These are phyloP conservation scores for Rosa persica DNA, from an alignment of 306 rosid species.

Conservation along the genomic window DNA sequence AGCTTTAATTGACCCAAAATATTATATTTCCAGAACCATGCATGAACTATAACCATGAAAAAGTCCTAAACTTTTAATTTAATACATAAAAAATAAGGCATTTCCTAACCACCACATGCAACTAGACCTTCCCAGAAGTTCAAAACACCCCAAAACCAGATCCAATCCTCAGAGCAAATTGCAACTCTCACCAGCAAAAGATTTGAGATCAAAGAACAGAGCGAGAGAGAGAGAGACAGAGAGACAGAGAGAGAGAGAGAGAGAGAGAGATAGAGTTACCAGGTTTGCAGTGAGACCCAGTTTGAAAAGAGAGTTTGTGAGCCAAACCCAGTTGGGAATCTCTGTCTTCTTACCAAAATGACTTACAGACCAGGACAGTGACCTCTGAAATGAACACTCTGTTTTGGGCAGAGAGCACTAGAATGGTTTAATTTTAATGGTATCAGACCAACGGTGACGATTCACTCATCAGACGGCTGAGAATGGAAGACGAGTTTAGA, in stretches of 20 bases:
- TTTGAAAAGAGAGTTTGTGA: slow-evolving; percentile 10
- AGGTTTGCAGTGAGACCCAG: slow-evolving; percentile 27
- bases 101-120: slow-evolving; percentile 24
- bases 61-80: neutral
- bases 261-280: slow-evolving; percentile 21
- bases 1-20: slow-evolving; percentile 9
- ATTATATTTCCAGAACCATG: slow-evolving; percentile 7
- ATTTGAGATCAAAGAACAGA: slow-evolving; percentile 8
- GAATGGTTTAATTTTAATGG: neutral
- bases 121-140: neutral
- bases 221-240: neutral
- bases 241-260: neutral
- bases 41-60: neutral
- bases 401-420: neutral
- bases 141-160: neutral
- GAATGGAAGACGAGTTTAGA: neutral
- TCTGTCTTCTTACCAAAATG: slow-evolving; percentile 20
- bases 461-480: slow-evolving; percentile 31
- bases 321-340: slow-evolving; percentile 21
- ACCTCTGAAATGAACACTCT: neutral
- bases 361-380: neutral
- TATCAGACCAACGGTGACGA: slow-evolving; percentile 17
- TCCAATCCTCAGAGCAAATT: neutral
- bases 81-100: neutral
- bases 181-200: neutral